A percentile compares a stretch with the other conserved stretches of the same genome.
Conservation (phyloP, 768 basidiomycete species). For the Kwoniella newhampshirensis region DNA sequence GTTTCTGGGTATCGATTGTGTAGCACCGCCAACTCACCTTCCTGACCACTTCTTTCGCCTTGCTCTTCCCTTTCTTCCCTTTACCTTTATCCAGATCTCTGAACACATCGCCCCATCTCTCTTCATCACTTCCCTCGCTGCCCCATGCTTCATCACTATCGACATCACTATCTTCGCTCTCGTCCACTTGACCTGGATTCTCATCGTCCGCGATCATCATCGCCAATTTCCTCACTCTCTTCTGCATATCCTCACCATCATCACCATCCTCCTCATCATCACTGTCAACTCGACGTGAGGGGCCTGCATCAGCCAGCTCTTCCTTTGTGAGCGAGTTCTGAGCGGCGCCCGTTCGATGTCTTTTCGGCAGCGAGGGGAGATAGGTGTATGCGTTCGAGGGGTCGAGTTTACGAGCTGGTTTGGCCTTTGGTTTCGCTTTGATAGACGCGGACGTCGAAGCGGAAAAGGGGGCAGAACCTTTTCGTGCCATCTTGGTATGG, state of each 20-base stretch:
- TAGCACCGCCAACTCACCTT: constrained; percentile 34
- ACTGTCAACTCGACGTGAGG: constrained; percentile 13
- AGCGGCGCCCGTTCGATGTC: constrained; percentile 37
- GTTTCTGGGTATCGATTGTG: too few relatives aligned
- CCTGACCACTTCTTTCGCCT: constrained; percentile 38
- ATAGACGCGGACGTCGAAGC: constrained; percentile 5
- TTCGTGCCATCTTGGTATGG: constrained; percentile 24
- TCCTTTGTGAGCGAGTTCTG: constrained; percentile 32
- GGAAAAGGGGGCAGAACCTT: constrained; percentile 24
- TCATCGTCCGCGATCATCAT: constrained; percentile 53
- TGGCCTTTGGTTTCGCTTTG: constrained; percentile 7
- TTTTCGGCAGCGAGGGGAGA: constrained; percentile 39
- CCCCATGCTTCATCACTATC: constrained; percentile 55
- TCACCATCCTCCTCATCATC: constrained; percentile 51
- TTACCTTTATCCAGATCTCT: constrained; percentile 41
- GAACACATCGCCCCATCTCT: constrained; percentile 52
- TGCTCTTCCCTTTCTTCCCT: constrained; percentile 35
- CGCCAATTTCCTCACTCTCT: constrained; percentile 47
- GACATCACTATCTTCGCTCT: constrained; percentile 51
- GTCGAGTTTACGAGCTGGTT: constrained; percentile 18
- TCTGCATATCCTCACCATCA: constrained; percentile 52
- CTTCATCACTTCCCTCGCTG: constrained; percentile 52
- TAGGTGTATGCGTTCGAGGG: constrained; percentile 43
- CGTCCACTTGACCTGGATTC: constrained; percentile 34
- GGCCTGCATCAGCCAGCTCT: constrained; percentile 29